These are phyloP conservation scores for Achaetomium macrosporum DNA, from an alignment of 2,329 filamentous ascomycete genomes.

Conservation along the genomic window DNA sequence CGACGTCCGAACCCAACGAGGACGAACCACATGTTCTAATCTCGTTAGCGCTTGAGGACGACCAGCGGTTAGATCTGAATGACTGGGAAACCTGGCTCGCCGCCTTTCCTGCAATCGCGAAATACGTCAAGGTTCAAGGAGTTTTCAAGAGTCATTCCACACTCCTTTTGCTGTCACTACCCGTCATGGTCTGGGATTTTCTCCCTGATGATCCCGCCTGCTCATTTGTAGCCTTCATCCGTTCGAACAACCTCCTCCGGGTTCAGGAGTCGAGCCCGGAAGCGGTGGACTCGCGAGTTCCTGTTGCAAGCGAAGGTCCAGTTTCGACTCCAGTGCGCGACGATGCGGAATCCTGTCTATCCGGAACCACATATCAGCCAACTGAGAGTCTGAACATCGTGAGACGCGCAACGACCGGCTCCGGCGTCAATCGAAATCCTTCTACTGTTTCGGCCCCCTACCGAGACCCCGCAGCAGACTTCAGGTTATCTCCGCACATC, in stretches of 20 bases:
- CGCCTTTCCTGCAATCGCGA: conserved; percentile 51
- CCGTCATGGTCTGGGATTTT: conserved; percentile 55
- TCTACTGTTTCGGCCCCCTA: conserved; percentile 4
- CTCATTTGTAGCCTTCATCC: conserved; percentile 53
- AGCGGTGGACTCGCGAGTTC: conserved; percentile 10
- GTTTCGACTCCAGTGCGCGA: conserved; percentile 4
- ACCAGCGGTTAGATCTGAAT: conserved; percentile 51
- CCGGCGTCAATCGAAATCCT: conserved; percentile 3
- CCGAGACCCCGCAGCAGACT: conserved; percentile 1
- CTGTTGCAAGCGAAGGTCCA: conserved; percentile 17
- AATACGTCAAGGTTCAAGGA: conserved; percentile 55
- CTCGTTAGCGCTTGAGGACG: conserved; percentile 52
- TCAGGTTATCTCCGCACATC: background rate
- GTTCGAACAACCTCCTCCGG: conserved; percentile 48
- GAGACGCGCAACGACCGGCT: background rate
- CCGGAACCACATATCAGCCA: conserved; percentile 28
- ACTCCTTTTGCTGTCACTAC: conserved; percentile 51
- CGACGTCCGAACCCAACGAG: conserved; percentile 43
- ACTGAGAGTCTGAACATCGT: conserved; percentile 16
- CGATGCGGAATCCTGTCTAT: conserved; percentile 28
- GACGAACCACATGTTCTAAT: conserved; percentile 57
- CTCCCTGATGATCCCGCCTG: conserved; percentile 52
- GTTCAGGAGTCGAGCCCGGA: background rate
- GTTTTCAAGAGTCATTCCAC: conserved; percentile 58
- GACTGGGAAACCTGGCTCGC: conserved; percentile 55